Evolutionary conservation across 371 early-diverging fungal genomes (phyloP).

Genomic region (Umbelopsis sp.): DNA sequence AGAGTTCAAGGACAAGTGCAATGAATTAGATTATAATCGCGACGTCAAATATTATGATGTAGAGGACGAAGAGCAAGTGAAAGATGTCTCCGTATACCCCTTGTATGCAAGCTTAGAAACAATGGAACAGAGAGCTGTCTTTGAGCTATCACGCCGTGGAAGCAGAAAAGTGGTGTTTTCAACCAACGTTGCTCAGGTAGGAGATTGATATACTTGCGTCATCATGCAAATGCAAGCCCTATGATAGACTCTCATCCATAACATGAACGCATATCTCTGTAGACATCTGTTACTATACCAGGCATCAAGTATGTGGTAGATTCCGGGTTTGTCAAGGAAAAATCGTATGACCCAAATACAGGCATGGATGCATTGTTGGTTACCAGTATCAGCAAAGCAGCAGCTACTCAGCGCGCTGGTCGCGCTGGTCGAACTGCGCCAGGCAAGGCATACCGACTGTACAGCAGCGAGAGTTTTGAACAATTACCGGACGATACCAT

Average conservation of each 20-base stretch:
- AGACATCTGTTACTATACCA: slow-evolving; percentile 82
- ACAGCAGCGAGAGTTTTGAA: slow-evolving; percentile 85
- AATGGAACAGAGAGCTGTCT: slow-evolving; percentile 89
- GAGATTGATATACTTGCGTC: slow-evolving; percentile 54
- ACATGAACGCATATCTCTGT: not conserved
- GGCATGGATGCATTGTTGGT: slow-evolving; percentile 86
- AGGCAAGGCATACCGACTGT: slow-evolving; percentile 97
- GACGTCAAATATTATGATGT: slow-evolving; percentile 45
- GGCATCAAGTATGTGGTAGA: slow-evolving; percentile 93
- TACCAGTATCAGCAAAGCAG: slow-evolving; percentile 86
- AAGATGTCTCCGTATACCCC: slow-evolving; percentile 72
- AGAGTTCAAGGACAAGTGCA: slow-evolving; percentile 41
- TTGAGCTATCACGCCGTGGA: slow-evolving; percentile 82
- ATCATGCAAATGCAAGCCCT: too few species aligned
- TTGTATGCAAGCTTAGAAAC: slow-evolving; percentile 93
- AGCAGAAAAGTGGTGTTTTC: slow-evolving; percentile 96
- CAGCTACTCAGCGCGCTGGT: slow-evolving; percentile 97
- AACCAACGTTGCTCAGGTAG: slow-evolving; percentile 99
- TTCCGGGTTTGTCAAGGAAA: slow-evolving; percentile 91
- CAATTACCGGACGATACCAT: slow-evolving; percentile 83
- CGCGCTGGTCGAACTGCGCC: slow-evolving; percentile 90
- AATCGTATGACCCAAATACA: slow-evolving; percentile 77
- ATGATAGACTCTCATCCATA: too few species aligned
- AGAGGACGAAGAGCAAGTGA: slow-evolving; percentile 56
- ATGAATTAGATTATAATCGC: slow-evolving; percentile 35